Conservation (phyloP, 73 alveolate genomes). For the Breviolum minutum region DNA sequence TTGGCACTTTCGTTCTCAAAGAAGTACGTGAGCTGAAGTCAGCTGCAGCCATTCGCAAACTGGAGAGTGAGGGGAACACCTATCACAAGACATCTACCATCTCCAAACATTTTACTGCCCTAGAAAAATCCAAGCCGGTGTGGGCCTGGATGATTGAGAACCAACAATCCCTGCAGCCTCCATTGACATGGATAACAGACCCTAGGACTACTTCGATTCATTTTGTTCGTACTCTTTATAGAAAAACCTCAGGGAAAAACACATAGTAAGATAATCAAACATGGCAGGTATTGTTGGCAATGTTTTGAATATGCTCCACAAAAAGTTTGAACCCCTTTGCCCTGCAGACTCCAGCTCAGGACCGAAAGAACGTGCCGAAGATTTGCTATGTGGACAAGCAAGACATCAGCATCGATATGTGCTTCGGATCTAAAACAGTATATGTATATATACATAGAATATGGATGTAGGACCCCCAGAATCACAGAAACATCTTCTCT, state of each 20-base stretch:
- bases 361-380: slow-evolving; percentile 18
- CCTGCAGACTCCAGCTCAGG: neutral
- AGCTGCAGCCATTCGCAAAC: neutral
- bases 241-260: neutral
- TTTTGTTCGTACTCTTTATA: too few species aligned
- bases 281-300: neutral
- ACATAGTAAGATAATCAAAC: neutral
- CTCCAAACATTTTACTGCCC: neutral
- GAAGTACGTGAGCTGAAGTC: neutral
- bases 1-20: neutral
- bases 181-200: neutral
- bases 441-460: neutral
- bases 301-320: neutral
- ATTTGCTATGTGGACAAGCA: neutral
- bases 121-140: neutral
- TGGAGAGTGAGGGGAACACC: neutral
- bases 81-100: neutral
- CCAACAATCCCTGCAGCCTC: neutral
- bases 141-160: neutral
- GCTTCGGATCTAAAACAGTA: neutral
- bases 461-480: too few species aligned
- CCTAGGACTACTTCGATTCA: neutral
- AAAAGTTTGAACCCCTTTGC: neutral
- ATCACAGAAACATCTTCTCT: too few species aligned
- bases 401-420: neutral